phyloP scores from a whole-genome alignment of 306 rosid species.

The Malus sylvestris region DNA sequence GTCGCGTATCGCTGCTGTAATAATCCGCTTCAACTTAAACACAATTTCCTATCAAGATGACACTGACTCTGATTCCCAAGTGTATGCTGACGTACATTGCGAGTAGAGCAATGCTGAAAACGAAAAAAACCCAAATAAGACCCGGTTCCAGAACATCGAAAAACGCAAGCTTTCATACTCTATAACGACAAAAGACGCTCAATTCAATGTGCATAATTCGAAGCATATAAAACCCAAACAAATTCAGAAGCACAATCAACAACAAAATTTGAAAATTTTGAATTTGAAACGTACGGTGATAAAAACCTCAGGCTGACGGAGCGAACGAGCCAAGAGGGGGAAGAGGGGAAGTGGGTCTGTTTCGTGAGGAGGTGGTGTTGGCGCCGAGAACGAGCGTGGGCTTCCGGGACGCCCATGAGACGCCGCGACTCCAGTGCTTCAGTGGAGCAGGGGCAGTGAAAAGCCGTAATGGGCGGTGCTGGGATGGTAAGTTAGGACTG shows the following conservation, averaged over 20 bases:
- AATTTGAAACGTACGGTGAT: conserved; percentile 33
- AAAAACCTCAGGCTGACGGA: conserved; percentile 31
- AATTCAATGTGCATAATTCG: background rate
- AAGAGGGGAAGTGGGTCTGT: conserved; percentile 25
- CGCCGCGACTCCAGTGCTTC: conserved; percentile 20
- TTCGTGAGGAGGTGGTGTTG: conserved; percentile 25
- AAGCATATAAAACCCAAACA: conserved; percentile 13
- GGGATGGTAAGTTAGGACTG: conserved; percentile 11
- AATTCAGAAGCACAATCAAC: conserved; percentile 1
- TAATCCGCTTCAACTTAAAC: background rate
- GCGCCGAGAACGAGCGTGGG: conserved; percentile 35
- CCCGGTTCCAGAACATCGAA: background rate
- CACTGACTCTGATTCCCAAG: background rate
- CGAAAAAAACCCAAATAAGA: background rate
- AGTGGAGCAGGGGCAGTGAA: conserved; percentile 17
- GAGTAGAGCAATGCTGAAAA: background rate
- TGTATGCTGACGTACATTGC: background rate
- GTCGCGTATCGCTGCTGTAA: too few relatives aligned
- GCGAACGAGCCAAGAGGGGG: conserved; percentile 22
- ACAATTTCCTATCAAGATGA: background rate
- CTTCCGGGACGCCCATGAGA: conserved; percentile 48
- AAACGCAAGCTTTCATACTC: background rate
- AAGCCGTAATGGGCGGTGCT: conserved; percentile 12
- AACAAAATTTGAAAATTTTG: too few relatives aligned
- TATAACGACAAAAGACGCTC: background rate